Conservation (phyloP, 306 rosid genomes). For the Casuarina glauca region DNA sequence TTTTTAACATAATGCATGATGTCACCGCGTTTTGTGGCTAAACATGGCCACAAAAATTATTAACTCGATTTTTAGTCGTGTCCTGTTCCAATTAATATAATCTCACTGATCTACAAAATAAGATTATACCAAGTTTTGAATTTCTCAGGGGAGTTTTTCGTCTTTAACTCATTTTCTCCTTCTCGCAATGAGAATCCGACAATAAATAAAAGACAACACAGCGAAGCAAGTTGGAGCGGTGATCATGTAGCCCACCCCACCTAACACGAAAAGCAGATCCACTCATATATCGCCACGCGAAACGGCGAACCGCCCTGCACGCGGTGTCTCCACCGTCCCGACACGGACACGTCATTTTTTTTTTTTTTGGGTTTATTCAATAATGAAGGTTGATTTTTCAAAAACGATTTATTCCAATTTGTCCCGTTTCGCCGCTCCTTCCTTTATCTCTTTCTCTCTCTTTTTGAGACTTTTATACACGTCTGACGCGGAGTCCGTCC, state of each 20-base stretch:
- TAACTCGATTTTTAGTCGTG: too few relatives aligned
- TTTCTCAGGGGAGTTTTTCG: too few relatives aligned
- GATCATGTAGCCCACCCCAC: background rate
- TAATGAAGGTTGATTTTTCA: constrained; percentile 3
- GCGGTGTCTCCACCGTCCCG: background rate
- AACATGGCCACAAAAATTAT: too few relatives aligned
- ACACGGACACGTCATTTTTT: background rate
- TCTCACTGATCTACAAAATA: too few relatives aligned
- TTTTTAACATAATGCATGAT: too few relatives aligned
- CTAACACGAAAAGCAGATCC: constrained; percentile 22
- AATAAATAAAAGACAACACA: background rate
- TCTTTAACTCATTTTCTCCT: too few relatives aligned
- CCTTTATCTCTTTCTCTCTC: constrained; percentile 34
- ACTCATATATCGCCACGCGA: background rate
- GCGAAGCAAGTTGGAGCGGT: background rate
- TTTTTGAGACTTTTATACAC: constrained; percentile 24
- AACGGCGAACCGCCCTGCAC: constrained; percentile 7
- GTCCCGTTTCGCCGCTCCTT: constrained; percentile 60
- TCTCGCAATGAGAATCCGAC: background rate
- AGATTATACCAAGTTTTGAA: too few relatives aligned
- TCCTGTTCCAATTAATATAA: too few relatives aligned
- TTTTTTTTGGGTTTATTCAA: background rate
- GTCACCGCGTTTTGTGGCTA: too few relatives aligned
- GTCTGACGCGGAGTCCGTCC: constrained; percentile 27
- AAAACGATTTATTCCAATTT: constrained; percentile 32